These are phyloP conservation scores for Populus davidiana DNA, from an alignment of 345 rosid genomes.

Conservation along the genomic window DNA sequence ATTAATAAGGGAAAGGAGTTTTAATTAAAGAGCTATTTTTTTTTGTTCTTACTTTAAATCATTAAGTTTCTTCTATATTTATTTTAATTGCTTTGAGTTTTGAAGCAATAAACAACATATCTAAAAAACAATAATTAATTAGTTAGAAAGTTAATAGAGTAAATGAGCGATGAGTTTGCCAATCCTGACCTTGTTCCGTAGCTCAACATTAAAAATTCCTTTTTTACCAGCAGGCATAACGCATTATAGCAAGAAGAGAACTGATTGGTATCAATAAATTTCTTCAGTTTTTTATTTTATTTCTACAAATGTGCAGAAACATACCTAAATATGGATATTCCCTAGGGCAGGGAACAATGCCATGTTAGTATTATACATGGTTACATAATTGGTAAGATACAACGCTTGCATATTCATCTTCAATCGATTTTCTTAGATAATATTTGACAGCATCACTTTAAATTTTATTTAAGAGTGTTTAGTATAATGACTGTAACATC, in stretches of 20 bases:
- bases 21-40: no score
- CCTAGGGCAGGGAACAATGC: neutral
- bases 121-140: no score
- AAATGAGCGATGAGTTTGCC: neutral
- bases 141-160: neutral
- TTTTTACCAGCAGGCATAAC: neutral
- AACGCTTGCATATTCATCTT: constrained; percentile 8
- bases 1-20: no score
- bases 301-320: neutral
- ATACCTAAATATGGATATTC: neutral
- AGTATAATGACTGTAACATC: no score
- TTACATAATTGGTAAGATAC: constrained; percentile 8
- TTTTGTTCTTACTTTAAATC: no score
- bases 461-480: neutral
- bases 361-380: neutral
- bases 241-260: neutral
- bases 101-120: no score
- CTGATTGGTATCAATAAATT: neutral
- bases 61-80: no score
- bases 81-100: no score
- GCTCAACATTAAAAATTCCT: no score
- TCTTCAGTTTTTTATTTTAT: neutral
- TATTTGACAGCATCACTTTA: constrained; percentile 1
- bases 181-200: neutral
- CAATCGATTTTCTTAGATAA: constrained; percentile 1